Evolutionary conservation across 1,284 basidiomycete species (phyloP), one percentile per base, ranked within the genome.

Genomic region (Entoloma clypeatum): DNA sequence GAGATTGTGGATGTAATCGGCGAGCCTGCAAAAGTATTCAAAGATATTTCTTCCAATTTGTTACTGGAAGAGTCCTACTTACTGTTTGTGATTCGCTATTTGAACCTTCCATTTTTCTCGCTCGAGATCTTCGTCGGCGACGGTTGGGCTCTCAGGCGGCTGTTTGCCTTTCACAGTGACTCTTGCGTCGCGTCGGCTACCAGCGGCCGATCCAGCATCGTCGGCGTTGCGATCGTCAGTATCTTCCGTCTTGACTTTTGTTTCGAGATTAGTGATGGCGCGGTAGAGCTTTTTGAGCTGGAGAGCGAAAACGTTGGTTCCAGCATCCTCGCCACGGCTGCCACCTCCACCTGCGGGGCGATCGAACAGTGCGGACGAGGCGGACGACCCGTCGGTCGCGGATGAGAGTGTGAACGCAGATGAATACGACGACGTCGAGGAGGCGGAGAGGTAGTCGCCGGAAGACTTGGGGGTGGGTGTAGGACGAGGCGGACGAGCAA

Each of bases 1-100:
- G 35, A 98, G 80, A 50, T 88, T 82, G 61, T 92, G 90, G 57
- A 96, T 92, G 40, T 79, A 74, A 56, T 97, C 92, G 1, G 89
- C 89, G 5, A 97, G 77, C 49, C 92, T 93, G 43, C 24, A 38
- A 3, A 27, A 25, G 40, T 47, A 13, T 42, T 30, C 41, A 34
- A 36, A 14, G 32, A 36, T 30, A 39, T 22, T 14, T 33, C 24
- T 48, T 36, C 40, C 22, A 37, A n/a, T n/a, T n/a, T n/a, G n/a
- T n/a, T n/a, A n/a, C 36, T 38, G 55, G 33, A 17, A 28, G 31
- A 34, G 23, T 30, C 46, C 32, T 17, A 67, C 76, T 50, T 50
- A 81, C 86, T 71, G 66, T 60, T 88, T 88, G 59, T 90, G 86
- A 56, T 85, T 78, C 0, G 67, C 59, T 21, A 89, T 75, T 39